A percentile compares a stretch with the other conserved stretches of the same genome.
Evolutionary conservation across 2,329 filamentous ascomycete genomes (phyloP).

Genomic region (Albophoma yamanashiensis): DNA sequence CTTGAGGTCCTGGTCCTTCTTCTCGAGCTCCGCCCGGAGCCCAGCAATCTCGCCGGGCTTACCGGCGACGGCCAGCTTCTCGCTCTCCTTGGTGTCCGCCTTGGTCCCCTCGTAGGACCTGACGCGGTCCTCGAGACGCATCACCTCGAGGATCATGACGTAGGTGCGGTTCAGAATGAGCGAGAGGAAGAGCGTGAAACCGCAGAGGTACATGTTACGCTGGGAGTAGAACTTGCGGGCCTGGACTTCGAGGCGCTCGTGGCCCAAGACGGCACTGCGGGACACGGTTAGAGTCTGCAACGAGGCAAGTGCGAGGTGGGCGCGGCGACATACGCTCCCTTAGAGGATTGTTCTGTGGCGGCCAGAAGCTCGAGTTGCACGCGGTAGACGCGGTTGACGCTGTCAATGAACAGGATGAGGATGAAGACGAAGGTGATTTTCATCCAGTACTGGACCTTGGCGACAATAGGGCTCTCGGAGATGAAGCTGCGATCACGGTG

Average conservation of each 20-base stretch:
- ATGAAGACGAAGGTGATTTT: slow-evolving; percentile 99
- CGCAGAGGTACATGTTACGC: slow-evolving; percentile 99
- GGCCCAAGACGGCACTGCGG: slow-evolving; percentile 59
- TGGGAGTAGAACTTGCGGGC: slow-evolving; percentile 99
- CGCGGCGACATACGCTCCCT: slow-evolving; percentile 33
- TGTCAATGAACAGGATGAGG: slow-evolving; percentile 94
- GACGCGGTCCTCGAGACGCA: slow-evolving; percentile 85
- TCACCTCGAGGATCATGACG: slow-evolving; percentile 87
- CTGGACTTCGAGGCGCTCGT: slow-evolving; percentile 96
- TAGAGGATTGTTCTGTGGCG: slow-evolving; percentile 47
- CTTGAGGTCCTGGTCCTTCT: slow-evolving; percentile 75
- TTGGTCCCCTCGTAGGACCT: slow-evolving; percentile 60
- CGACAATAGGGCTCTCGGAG: slow-evolving; percentile 73
- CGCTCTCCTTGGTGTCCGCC: slow-evolving; percentile 52
- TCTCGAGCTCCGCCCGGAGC: slow-evolving; percentile 60
- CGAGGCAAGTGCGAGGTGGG: not conserved
- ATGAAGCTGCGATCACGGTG: slow-evolving; percentile 59
- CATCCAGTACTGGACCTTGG: slow-evolving; percentile 92
- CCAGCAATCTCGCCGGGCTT: slow-evolving; percentile 64
- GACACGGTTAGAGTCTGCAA: not conserved
- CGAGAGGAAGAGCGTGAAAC: slow-evolving; percentile 97
- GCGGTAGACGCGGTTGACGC: slow-evolving; percentile 89
- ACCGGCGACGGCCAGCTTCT: slow-evolving; percentile 62
- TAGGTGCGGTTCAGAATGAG: slow-evolving; percentile 99
- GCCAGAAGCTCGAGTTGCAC: slow-evolving; percentile 81